Evolutionary conservation across 148 eudicot genomes (phyloP).

Genomic region (Fallopia convolvulus): DNA sequence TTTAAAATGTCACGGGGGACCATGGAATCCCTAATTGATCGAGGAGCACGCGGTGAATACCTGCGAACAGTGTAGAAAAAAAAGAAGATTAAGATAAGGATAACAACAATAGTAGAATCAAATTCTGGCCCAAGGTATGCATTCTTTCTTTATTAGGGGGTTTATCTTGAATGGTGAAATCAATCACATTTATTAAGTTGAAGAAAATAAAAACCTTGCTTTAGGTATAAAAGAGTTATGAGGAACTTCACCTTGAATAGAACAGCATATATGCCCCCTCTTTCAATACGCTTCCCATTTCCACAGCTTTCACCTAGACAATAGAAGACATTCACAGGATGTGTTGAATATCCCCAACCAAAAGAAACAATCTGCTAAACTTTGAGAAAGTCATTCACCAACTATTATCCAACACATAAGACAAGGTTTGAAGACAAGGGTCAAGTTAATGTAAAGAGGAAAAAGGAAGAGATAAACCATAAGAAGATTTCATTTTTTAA

Average conservation of each 20-base stretch:
- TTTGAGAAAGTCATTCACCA: neutral
- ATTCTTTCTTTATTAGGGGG: neutral
- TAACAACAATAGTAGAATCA: neutral
- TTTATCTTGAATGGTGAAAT: neutral
- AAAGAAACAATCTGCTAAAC: neutral
- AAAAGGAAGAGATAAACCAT: neutral
- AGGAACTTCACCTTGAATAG: conserved; percentile 57
- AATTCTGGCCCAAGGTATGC: neutral
- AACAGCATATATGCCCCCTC: conserved; percentile 88
- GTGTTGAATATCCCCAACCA: neutral
- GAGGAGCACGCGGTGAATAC: conserved; percentile 88
- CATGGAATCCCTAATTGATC: conserved; percentile 42
- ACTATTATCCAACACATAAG: neutral
- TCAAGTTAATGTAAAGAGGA: neutral
- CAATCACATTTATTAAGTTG: neutral
- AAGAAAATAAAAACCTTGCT: neutral
- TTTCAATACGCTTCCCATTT: conserved; percentile 51
- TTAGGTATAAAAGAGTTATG: neutral
- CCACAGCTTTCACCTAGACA: conserved; percentile 65
- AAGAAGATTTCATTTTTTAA: neutral
- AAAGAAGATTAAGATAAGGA: neutral
- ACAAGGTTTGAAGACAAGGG: neutral
- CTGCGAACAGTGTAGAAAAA: conserved; percentile 23
- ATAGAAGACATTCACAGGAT: neutral
- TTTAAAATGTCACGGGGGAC: conserved; percentile 30